Base-by-base conservation (phyloP, 257 asterid species). In the Solanum piurae region DNA sequence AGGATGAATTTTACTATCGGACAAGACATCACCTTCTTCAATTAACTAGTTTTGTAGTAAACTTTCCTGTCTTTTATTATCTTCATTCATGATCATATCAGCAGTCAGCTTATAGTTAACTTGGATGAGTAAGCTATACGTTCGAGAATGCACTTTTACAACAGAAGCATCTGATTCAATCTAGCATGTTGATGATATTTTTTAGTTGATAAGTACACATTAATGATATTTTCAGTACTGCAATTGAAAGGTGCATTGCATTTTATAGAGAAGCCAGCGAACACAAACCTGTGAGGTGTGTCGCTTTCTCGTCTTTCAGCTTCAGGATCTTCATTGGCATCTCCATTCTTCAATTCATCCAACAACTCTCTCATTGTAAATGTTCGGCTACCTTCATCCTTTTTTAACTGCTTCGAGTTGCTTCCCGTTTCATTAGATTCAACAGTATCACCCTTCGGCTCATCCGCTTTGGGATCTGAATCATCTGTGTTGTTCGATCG, bases 361-460 rank as follows among this genome's bases (percentile, higher is more conserved):
- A 97, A 91, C 91, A 97, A 92, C 89, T 97, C 99, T 86, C 99
- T 91, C 99, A 97, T 96, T 58, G 99, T 97, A 87, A 97, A 97
- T 44, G 98, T 93, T 88, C 96, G 93, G 91, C 89, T 95, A 40
- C 96, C 98, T 86, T 95, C 95, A 74, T 88, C 92, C 20, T 90
- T 89, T 68, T 89, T 89, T 46, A 82, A 87, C 79, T 92, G 90
- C 92, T 92, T 92, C 86, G 94, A 88, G 72, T 88, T 90, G 73
- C 89, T 83, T 88, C 44, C 91, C 76, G 71, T 86, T 72, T 76
- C 93, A 83, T 86, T 84, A 20, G 91, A 80, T 87, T 88, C 90
- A 87, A 85, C 88, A 7, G 84, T 88, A 21, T 86, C 87, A 52
- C 88, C 93, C 52, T 62, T 93, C 37, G 82, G 49, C 75, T 87